Conservation (phyloP, 2,329 filamentous ascomycete genomes). For the Aspergillus ochraceus region DNA sequence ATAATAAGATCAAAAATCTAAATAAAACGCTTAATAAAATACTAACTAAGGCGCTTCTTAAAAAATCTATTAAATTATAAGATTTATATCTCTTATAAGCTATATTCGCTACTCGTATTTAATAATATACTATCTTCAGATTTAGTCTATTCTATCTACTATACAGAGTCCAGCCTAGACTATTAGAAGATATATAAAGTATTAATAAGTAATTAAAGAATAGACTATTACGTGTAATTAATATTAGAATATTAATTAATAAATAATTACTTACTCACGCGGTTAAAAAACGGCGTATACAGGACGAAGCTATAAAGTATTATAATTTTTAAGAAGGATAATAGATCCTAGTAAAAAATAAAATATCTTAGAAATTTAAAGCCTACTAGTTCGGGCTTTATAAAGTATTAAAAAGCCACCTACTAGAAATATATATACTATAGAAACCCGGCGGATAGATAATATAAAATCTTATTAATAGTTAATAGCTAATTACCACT, state of each 20-base stretch:
- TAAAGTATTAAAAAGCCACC: neutral
- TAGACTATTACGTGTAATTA: neutral
- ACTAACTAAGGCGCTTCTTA: neutral
- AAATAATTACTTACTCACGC: neutral
- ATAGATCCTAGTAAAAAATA: neutral
- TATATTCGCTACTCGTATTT: neutral
- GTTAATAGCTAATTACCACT: neutral
- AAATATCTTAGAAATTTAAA: neutral
- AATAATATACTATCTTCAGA: neutral
- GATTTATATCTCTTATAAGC: neutral
- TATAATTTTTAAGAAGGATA: neutral
- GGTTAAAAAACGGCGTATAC: neutral
- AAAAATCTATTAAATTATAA: neutral
- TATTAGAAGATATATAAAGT: neutral
- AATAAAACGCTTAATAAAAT: neutral
- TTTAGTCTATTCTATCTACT: no score
- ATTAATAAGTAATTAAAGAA: neutral
- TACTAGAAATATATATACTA: neutral
- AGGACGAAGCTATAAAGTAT: neutral
- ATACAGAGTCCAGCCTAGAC: neutral
- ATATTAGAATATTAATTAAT: neutral
- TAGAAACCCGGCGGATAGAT: neutral
- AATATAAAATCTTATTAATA: slow-evolving; percentile 1
- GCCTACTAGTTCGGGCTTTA: neutral
- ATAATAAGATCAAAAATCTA: neutral